phyloP scores from a whole-genome alignment of 257 asterid genomes.

The Lavandula angustifolia region DNA sequence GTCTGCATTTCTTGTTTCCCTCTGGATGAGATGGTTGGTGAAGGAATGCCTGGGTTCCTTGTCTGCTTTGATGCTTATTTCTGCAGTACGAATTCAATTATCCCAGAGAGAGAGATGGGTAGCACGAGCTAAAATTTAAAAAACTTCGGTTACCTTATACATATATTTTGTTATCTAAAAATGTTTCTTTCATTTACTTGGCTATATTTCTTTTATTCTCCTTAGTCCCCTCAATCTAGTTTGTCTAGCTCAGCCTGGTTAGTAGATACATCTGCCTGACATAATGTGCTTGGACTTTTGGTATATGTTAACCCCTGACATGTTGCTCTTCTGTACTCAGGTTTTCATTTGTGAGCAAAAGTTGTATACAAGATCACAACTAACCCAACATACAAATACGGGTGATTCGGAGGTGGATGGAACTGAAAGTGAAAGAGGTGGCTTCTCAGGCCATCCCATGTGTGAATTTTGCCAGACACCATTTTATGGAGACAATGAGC shows the following conservation, averaged over 20 bases:
- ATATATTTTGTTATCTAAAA: no score
- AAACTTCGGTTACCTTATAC: no score
- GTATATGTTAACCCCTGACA: constrained; percentile 14
- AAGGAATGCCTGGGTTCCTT: no score
- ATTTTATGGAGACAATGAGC: constrained; percentile 93
- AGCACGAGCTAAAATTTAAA: no score
- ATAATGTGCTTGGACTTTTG: background rate
- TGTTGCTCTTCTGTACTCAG: constrained; percentile 43
- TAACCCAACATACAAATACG: constrained; percentile 69
- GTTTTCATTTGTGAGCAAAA: constrained; percentile 95
- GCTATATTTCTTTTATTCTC: background rate
- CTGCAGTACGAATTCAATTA: no score
- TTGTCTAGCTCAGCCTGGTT: background rate
- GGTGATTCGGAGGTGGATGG: constrained; percentile 99
- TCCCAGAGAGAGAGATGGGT: no score
- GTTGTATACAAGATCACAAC: constrained; percentile 79
- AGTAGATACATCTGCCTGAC: background rate
- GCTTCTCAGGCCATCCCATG: constrained; percentile 88
- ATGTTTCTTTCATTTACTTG: background rate
- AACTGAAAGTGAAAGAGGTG: constrained; percentile 96
- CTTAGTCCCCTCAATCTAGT: background rate
- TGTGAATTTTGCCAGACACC: constrained; percentile 89
- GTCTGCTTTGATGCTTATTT: no score
- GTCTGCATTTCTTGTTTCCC: constrained; percentile 23
- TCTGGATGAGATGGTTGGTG: background rate